Evolutionary conservation across 176 grass and related monocot genomes (phyloP), one percentile per base, ranked within the genome.

Genomic region (Poa annua): DNA sequence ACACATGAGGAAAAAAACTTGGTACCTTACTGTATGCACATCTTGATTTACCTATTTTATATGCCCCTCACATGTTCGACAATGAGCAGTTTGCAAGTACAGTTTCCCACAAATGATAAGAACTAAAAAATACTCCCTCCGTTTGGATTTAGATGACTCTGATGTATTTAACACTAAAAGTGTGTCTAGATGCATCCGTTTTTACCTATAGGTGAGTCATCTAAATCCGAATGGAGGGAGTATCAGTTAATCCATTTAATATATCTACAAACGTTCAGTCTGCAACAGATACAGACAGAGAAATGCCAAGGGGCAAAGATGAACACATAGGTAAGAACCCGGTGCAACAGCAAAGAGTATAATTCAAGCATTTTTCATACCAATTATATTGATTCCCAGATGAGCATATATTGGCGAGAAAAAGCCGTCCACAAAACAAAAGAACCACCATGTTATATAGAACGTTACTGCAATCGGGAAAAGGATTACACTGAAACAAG

Each of bases 371-470:
- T 36, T 22, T 76, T 53, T 14, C 90, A 73, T 95, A 95, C 93
- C 93, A 51, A 95, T 74, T 88, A 95, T 84, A 65, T 88, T 80
- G 78, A 95, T 92, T 69, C 88, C 87, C 7, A 90, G 83, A 70
- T 90, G 90, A 70, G 81, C 82, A 92, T 95, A 95, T 69, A 95
- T 90, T 64, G 90, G 93, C 49, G 93, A 95, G 83, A 95, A 95
- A 85, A 95, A 92, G 10, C 90, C 90, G 73, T 95, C 93, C 42
- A 95, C 93, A 84, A 95, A 95, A 24, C 78, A 11, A 81, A 95
- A 90, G 80, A 95, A 92, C 93, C 93, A 95, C 90, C 93, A 95
- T 35, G 93, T 95, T 63, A 92, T 85, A 84, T 95, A 95, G 83
- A 95, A 95, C 47, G 93, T 95, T 55, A 95, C 81, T 50, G 93